Evolutionary conservation across 140 eudicot genomes (phyloP).

Genomic region (Stevia rebaudiana): DNA sequence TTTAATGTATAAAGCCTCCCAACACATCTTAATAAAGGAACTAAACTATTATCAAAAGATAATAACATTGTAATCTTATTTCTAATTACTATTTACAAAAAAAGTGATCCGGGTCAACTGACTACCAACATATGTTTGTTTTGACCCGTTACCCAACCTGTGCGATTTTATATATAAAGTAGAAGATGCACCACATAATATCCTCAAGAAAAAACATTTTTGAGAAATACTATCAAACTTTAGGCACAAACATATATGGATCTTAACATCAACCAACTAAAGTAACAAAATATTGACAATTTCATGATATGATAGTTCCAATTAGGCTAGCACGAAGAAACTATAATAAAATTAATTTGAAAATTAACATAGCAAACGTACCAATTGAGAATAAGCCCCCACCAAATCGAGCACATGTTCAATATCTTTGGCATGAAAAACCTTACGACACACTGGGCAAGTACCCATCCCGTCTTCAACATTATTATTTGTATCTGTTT

Average conservation of each 20-base stretch:
- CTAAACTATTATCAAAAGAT: not conserved
- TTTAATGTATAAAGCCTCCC: not conserved
- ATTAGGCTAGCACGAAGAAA: not conserved
- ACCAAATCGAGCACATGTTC: conserved; percentile 77
- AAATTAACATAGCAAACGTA: conserved; percentile 31
- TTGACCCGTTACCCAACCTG: not conserved
- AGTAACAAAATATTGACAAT: conserved; percentile 1
- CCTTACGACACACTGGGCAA: conserved; percentile 86
- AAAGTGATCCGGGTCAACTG: not conserved
- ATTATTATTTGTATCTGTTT: conserved; percentile 28
- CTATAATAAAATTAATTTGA: not conserved
- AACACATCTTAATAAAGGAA: not conserved
- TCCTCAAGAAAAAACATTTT: not conserved
- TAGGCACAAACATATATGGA: not conserved
- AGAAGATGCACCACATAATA: not conserved
- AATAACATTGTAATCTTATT: not conserved
- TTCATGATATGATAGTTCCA: not conserved
- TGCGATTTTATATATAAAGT: not conserved
- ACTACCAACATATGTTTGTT: not conserved
- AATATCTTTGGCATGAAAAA: conserved; percentile 70
- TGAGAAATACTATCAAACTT: not conserved
- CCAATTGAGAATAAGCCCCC: conserved; percentile 46
- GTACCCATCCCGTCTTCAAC: conserved; percentile 42
- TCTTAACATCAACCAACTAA: not conserved
- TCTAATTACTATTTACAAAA: not conserved